A percentile compares a stretch with the other conserved stretches of the same genome.
Conservation (phyloP, 108 stramenopile species). For the Cylindrotheca fusiformis region DNA sequence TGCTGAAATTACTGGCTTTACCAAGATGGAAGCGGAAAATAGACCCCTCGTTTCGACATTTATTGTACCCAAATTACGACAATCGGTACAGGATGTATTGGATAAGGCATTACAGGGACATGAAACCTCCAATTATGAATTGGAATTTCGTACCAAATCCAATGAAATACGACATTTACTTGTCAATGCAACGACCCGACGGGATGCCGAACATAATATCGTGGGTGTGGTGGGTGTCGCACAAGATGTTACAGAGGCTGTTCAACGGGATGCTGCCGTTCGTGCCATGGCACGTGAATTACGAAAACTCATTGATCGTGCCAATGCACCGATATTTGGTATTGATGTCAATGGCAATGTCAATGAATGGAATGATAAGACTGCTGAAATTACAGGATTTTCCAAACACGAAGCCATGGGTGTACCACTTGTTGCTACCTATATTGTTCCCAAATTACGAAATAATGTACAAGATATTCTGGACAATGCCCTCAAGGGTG, state of each 20-base stretch:
- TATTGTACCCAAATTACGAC: constrained; percentile 20
- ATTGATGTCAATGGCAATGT: constrained; percentile 63
- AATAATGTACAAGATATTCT: constrained; percentile 50
- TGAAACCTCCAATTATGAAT: constrained; percentile 53
- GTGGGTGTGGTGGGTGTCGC: constrained; percentile 58
- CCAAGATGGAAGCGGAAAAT: constrained; percentile 43
- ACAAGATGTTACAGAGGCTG: constrained; percentile 59
- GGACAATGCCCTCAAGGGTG: constrained; percentile 54
- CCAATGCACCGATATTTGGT: constrained; percentile 77
- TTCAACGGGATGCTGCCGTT: constrained; percentile 45
- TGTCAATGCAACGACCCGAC: constrained; percentile 48
- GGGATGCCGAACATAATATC: constrained; percentile 19
- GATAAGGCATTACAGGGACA: constrained; percentile 35
- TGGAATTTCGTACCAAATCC: constrained; percentile 42
- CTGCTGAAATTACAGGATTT: constrained; percentile 68
- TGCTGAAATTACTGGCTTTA: constrained; percentile 49
- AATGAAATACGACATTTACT: constrained; percentile 44
- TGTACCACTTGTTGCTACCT: constrained; percentile 37
- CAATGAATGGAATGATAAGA: constrained; percentile 71
- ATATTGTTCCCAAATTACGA: constrained; percentile 40
- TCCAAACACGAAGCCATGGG: constrained; percentile 60
- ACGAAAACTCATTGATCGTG: constrained; percentile 57
- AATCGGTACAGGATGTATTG: constrained; percentile 29
- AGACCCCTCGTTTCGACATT: constrained; percentile 38
- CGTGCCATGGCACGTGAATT: constrained; percentile 46